Evolutionary conservation across 768 basidiomycete species (phyloP), one percentile per base, ranked within the genome.

Genomic region (Lactifluus rugatus): DNA sequence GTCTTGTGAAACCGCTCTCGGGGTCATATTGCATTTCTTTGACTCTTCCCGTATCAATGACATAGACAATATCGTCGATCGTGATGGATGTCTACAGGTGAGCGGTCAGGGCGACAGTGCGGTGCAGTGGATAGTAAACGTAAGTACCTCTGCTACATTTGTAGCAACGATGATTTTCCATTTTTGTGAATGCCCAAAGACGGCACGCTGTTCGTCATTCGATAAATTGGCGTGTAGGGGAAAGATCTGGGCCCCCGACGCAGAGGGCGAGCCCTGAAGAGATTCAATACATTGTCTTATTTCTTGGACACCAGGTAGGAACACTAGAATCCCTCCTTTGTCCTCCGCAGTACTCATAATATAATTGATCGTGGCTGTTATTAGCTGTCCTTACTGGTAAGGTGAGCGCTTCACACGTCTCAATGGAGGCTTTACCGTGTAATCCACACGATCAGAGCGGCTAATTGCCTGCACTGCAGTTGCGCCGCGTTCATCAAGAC

Each of bases 151-250:
- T 6, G 91, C 91, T 31, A 97, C 89, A 66, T 96, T 96, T 3
- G 94, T 96, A 0, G 92, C 81, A 0, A 83, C 89, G 45, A 96
- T 84, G 28, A 95, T 80, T 69, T 95, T 95, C 79, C 93, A 85
- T 37, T 75, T 74, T 2, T 77, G 72, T 0, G 81, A 80, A 5
- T 73, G 73, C 9, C 77, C 71, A 66, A 96, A 97, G 1, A 93
- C 87, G 8, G 73, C 73, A 14, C 82, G 80, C 69, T 97, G 94
- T 66, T 96, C 93, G 13, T 85, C 82, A 39, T 76, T 87, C 0
- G 91, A 83, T 21, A 96, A 74, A 69, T 95, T 94, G 11, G 93
- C 91, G 66, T 96, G 93, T 0, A 97, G 78, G 0, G 93, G 89
- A 25, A 93, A 75, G 49, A 87, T 77, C 28, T 79, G 78, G 4